Evolutionary conservation across 768 basidiomycete species (phyloP).

Genomic region (Trametes gibbosa): DNA sequence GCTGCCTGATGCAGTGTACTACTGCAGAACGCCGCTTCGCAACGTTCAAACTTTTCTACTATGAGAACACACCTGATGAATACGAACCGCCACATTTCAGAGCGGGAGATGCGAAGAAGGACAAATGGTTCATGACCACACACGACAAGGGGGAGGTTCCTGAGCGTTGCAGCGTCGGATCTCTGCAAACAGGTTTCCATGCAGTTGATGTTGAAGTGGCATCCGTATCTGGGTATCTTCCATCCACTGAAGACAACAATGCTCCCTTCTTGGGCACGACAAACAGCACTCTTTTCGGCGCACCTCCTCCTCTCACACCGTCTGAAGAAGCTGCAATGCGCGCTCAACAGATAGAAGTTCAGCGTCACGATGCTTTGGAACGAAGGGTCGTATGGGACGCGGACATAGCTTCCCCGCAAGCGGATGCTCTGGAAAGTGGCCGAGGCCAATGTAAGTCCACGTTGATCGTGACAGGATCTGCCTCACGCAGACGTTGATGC

Average conservation of each 20-base stretch:
- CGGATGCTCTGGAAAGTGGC: constrained; percentile 58
- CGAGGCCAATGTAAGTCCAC: background rate
- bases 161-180: constrained; percentile 68
- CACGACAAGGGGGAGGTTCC: constrained; percentile 71
- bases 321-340: constrained; percentile 54
- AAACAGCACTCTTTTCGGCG: constrained; percentile 21
- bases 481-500: background rate
- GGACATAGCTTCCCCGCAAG: constrained; percentile 43
- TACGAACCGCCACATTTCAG: constrained; percentile 85
- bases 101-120: constrained; percentile 65
- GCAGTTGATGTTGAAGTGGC: constrained; percentile 70
- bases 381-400: constrained; percentile 69
- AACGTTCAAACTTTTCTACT: constrained; percentile 88
- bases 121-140: constrained; percentile 81
- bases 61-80: constrained; percentile 71
- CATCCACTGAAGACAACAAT: constrained; percentile 59
- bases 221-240: constrained; percentile 73
- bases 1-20: too few species aligned
- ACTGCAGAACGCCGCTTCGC: constrained; percentile 71
- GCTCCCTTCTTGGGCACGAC: constrained; percentile 52
- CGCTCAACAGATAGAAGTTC: constrained; percentile 54
- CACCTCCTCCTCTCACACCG: constrained; percentile 49
- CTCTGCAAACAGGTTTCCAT: constrained; percentile 70
- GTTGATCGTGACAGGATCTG: too few species aligned
- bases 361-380: constrained; percentile 56